Base-by-base conservation (phyloP, 106 monocot species). In the Acanthochlamys bracteata region DNA sequence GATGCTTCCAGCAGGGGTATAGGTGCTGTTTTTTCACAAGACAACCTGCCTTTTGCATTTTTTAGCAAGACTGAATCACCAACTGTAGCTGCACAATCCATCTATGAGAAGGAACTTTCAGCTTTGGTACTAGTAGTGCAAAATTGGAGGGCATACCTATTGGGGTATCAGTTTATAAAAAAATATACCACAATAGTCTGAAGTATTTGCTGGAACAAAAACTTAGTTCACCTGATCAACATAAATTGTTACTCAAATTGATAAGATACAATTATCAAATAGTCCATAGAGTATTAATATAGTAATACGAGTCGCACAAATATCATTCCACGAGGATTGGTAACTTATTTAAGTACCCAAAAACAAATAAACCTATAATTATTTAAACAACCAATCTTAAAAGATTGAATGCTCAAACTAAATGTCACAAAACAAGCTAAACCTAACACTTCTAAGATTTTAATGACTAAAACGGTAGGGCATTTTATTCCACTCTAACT, bases 121-220 rank as follows among this genome's bases (percentile, higher is more conserved):
- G 55, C 55, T 55, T 7, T 55, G 10, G 6, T 59, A 4, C 23
- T 7, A 10, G 59, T 25, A 11, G 23, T 59, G 24, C 4, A 24
- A 7, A 59, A 59, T 24, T 59, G 59, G 59, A 21, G 59, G 9
- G 9, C 13, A 7, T 59, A 59, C 59, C 10, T 59, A 7, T 6
- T 59, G 10, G 59, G 59, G 9, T 9, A 7, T 4, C 15, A 12
- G 2, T 59, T 59, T 25, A 20, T 59, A 10, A 25, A 24, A 24
- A 43, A 17, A 69, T 24, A 16, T 57, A 60, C 55, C 69, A 69
- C 41, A 4, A 25, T 13, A 69, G 69, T 25, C 24, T 69, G 7
- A 41, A 45, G 10, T 16, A 69, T 15, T n/a, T 60, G n/a, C 21
- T 59, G 13, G 20, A 22, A 0, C 43, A 69, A 40, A 9, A 7